These are phyloP conservation scores for Canavalia gladiata DNA, from an alignment of 306 rosid species.

Conservation along the genomic window DNA sequence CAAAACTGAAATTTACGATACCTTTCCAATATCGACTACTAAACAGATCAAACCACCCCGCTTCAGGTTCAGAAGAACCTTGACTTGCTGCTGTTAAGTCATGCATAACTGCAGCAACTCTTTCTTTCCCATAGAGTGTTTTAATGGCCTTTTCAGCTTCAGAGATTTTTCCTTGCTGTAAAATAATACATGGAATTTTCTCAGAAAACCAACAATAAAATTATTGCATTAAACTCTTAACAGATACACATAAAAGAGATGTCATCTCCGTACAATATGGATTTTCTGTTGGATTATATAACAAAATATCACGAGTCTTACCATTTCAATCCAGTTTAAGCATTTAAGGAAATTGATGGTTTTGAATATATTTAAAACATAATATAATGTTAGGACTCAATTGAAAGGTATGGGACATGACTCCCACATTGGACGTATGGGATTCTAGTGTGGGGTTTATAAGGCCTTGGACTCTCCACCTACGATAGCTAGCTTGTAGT, in stretches of 20 bases:
- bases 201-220: constrained; percentile 44
- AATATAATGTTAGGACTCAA: not conserved
- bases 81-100: constrained; percentile 72
- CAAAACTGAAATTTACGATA: constrained; percentile 39
- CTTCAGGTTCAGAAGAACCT: constrained; percentile 93
- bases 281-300: constrained; percentile 24
- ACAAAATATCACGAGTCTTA: not conserved
- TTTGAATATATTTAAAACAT: not conserved
- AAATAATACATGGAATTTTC: constrained; percentile 38
- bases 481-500: not conserved
- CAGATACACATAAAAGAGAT: constrained; percentile 9
- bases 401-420: too few relatives aligned
- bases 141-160: constrained; percentile 85
- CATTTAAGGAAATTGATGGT: constrained; percentile 1
- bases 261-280: not conserved
- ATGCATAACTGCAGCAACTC: constrained; percentile 71
- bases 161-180: constrained; percentile 87
- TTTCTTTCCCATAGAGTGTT: constrained; percentile 84
- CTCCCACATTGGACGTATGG: too few relatives aligned
- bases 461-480: too few relatives aligned
- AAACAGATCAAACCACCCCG: constrained; percentile 97
- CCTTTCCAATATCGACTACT: constrained; percentile 95
- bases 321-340: constrained; percentile 16
- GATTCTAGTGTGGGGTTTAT: too few relatives aligned
- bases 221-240: constrained; percentile 18